Evolutionary conservation across 2,329 filamentous ascomycete genomes (phyloP), one percentile per base, ranked within the genome.

Genomic region (Fusarium beomiforme): DNA sequence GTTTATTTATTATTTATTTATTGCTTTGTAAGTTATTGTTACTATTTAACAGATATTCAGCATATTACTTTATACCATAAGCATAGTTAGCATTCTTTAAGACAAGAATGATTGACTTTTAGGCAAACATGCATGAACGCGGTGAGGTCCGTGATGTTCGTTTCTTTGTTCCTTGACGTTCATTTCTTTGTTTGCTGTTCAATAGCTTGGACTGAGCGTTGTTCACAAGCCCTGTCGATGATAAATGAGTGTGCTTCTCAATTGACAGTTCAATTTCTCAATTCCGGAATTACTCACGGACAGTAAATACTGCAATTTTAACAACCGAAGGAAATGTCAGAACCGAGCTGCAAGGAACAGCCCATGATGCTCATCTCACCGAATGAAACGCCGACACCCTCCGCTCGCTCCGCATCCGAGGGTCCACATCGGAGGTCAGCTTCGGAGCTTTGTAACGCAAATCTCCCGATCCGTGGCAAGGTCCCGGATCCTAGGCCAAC

Each of bases 121-220:
- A 43, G 29, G 26, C 21, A 36, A 46, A 19, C 43, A 58, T 57
- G 49, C 21, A n/a, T 8, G 8, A 33, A n/a, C 26, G 34, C 17
- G 17, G 13, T 49, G 49, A 63, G 53, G 59, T 36, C 68, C 50
- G 54, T 69, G 58, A 63, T 55, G 29, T 29, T 23, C 12, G 47
- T 42, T 64, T 70, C 69, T 74, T 74, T 74, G 72, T 74, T 54
- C 56, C 53, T 31, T 8, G 12, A 12, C 12, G 21, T n/a, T 37
- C 23, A 59, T n/a, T n/a, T n/a, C n/a, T n/a, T n/a, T n/a, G n/a
- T 56, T 31, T 8, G 12, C 12, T 14, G 21, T n/a, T 37, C 23
- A 59, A 55, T 46, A 49, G 33, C 41, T 21, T 56, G 54, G 54
- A 46, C 54, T 42, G 19, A 41, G 42, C n/a, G 8, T 46, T 31